These are phyloP conservation scores for Lineolata rhizophorae DNA, from an alignment of 495 filamentous ascomycete species.

Conservation along the genomic window DNA sequence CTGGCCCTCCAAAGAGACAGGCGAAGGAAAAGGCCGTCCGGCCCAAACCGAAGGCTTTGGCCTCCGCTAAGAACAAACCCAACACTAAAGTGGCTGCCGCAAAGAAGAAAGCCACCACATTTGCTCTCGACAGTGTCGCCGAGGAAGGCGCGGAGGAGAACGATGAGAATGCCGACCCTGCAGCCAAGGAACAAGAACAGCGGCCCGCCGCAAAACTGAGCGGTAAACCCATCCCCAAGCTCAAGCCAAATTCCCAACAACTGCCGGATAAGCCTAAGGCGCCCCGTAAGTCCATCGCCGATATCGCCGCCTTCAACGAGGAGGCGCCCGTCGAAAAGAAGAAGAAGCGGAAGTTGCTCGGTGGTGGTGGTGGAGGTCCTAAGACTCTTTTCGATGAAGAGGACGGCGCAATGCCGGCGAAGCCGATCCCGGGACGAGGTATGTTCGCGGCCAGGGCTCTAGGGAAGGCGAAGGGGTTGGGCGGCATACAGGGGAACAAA, in stretches of 20 bases:
- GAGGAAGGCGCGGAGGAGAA: conserved; percentile 22
- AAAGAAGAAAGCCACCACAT: conserved; percentile 20
- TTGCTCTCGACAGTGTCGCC: conserved; percentile 26
- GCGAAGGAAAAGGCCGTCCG: conserved; percentile 9
- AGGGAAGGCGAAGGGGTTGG: conserved; percentile 4
- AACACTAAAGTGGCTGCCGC: conserved; percentile 9
- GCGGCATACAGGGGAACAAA: conserved; percentile 1
- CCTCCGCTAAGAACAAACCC: conserved; percentile 12
- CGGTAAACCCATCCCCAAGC: conserved; percentile 5
- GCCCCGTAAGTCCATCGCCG: conserved; percentile 18
- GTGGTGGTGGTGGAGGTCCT: conserved; percentile 28
- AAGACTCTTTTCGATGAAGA: conserved; percentile 54
- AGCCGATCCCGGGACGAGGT: conserved; percentile 14
- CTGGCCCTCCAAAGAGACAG: conserved; percentile 12
- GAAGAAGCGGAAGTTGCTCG: conserved; percentile 56
- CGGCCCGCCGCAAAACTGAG: conserved; percentile 1
- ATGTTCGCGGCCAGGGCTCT: conserved; percentile 13
- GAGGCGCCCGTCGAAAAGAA: conserved; percentile 31
- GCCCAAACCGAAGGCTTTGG: conserved; percentile 7
- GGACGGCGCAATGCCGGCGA: conserved; percentile 35
- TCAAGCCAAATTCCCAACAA: conserved; percentile 6
- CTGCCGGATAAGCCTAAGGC: conserved; percentile 7
- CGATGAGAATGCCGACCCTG: conserved; percentile 3
- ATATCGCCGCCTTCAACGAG: conserved; percentile 17
- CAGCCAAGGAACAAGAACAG: conserved; percentile 9